phyloP scores from a whole-genome alignment of 2,329 filamentous ascomycete genomes.

The Alternaria atra region DNA sequence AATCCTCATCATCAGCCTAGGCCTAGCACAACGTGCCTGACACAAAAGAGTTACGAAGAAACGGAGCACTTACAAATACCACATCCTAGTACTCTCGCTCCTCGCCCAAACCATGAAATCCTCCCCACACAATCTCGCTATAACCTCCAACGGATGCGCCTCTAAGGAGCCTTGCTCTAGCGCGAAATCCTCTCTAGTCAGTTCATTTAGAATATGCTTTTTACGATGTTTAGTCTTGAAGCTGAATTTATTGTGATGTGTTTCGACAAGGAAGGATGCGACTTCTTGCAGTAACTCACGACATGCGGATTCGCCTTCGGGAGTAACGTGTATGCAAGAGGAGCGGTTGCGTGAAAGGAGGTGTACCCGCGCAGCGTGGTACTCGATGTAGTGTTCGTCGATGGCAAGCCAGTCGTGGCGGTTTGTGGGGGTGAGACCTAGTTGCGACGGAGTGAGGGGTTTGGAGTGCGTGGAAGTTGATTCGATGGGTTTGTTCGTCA shows the following conservation, averaged over 20 bases:
- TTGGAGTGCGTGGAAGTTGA: background rate
- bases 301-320: conserved; percentile 57
- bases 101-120: conserved; percentile 61
- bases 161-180: conserved; percentile 46
- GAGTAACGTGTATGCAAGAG: conserved; percentile 58
- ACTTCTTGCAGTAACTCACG: conserved; percentile 59
- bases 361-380: conserved; percentile 54
- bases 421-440: conserved; percentile 60
- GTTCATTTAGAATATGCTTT: conserved; percentile 51
- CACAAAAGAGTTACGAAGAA: too few relatives aligned
- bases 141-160: conserved; percentile 59
- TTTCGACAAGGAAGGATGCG: conserved; percentile 54
- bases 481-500: conserved; percentile 22
- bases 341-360: conserved; percentile 52
- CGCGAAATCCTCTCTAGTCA: conserved; percentile 56
- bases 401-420: conserved; percentile 59
- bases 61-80: conserved; percentile 54
- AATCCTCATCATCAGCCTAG: background rate
- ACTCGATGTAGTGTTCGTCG: conserved; percentile 57
- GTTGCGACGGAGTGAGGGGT: background rate
- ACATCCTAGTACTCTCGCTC: conserved; percentile 56
- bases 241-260: conserved; percentile 57
- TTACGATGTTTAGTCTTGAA: conserved; percentile 17
- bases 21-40: background rate
- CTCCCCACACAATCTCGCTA: conserved; percentile 61